phyloP scores from a whole-genome alignment of 345 rosid genomes.

The Lepidium aucheri region DNA sequence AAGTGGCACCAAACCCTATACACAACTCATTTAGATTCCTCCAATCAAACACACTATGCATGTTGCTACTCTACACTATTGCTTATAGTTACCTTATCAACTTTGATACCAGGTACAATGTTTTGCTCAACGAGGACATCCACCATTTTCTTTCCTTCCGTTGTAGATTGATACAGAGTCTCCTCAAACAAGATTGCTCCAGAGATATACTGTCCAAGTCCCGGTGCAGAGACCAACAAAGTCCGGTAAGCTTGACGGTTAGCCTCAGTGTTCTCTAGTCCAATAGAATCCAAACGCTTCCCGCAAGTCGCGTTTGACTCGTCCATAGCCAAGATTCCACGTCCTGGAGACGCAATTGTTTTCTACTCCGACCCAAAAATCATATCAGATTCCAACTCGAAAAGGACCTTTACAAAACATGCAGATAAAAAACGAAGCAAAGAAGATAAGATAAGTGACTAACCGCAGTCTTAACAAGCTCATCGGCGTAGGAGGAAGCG shows the following conservation, averaged over 20 bases:
- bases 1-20: slow-evolving; percentile 94
- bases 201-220: slow-evolving; percentile 79
- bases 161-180: slow-evolving; percentile 90
- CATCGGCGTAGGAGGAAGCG: slow-evolving; percentile 79
- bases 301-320: slow-evolving; percentile 98
- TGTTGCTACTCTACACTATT: not conserved
- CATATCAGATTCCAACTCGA: not conserved
- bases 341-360: slow-evolving; percentile 90
- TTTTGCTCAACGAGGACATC: slow-evolving; percentile 84
- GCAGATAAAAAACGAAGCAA: slow-evolving; percentile 11
- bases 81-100: slow-evolving; percentile 60
- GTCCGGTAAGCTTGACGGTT: slow-evolving; percentile 97
- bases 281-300: slow-evolving; percentile 86
- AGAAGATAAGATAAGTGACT: slow-evolving; percentile 11
- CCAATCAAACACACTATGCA: not conserved
- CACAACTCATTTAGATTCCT: not conserved
- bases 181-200: slow-evolving; percentile 96
- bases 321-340: slow-evolving; percentile 99
- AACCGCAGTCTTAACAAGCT: slow-evolving; percentile 96
- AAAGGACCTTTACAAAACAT: not conserved
- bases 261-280: slow-evolving; percentile 94
- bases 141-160: slow-evolving; percentile 82
- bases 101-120: slow-evolving; percentile 96
- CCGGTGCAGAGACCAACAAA: slow-evolving; percentile 70
- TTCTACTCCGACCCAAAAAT: slow-evolving; percentile 38